These are phyloP conservation scores for Leccinum variicolor DNA, from an alignment of 768 basidiomycete species.

Conservation along the genomic window DNA sequence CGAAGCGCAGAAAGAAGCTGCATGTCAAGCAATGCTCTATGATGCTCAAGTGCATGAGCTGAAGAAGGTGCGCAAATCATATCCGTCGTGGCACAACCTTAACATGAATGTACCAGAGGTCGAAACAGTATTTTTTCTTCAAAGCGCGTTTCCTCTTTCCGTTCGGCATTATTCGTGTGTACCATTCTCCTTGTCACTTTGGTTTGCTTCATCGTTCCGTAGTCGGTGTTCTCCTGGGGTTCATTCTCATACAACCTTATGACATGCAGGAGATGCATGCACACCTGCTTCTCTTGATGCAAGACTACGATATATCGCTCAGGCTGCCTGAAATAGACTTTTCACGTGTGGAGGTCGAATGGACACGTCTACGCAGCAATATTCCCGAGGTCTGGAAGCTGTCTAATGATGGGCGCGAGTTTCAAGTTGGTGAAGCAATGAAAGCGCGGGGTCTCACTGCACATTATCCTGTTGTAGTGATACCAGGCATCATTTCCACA, in stretches of 20 bases:
- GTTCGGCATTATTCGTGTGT: constrained; percentile 61
- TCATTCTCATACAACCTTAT: constrained; percentile 61
- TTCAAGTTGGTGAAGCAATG: constrained; percentile 69
- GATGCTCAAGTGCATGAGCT: constrained; percentile 27
- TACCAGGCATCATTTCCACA: constrained; percentile 89
- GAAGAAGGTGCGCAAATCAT: constrained; percentile 11
- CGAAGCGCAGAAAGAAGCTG: constrained; percentile 19
- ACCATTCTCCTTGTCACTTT: background rate
- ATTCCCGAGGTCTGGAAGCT: constrained; percentile 84
- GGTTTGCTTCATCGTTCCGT: constrained; percentile 2
- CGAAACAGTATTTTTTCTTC: constrained; percentile 18
- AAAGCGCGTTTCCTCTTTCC: constrained; percentile 62
- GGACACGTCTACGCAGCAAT: constrained; percentile 59
- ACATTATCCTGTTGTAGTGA: constrained; percentile 75
- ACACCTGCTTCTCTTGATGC: constrained; percentile 61
- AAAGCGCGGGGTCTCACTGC: constrained; percentile 63
- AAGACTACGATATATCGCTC: constrained; percentile 66
- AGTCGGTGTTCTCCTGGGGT: constrained; percentile 68
- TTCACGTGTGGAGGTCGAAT: constrained; percentile 67
- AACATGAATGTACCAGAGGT: constrained; percentile 7
- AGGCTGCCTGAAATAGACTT: constrained; percentile 64
- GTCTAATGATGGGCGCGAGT: constrained; percentile 76
- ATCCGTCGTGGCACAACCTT: background rate
- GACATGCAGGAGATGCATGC: constrained; percentile 68
- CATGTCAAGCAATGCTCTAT: constrained; percentile 22